Base-by-base conservation (phyloP, 1,139 yeast genomes). In the Lodderomyces margitis region DNA sequence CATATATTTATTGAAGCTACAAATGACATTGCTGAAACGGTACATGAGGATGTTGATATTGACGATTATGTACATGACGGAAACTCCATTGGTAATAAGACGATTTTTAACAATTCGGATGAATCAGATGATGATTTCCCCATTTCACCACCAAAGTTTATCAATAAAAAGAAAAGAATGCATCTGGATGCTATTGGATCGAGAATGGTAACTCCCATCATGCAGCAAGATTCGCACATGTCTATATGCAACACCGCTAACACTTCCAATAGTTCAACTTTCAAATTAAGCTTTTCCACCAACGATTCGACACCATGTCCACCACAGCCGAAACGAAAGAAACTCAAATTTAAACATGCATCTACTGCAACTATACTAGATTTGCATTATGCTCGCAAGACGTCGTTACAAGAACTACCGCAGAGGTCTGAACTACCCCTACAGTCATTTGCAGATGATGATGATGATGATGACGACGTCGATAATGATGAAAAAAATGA, bases 241-340 rank as follows among this genome's bases (percentile, higher is more conserved):
- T 38, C 48, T 10, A 40, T 38, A 12, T 31, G 42, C 23, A 45
- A n/a, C 16, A 37, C 34, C 3, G 23, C 43, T 24, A 40, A 44
- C 15, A 36, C 46, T 5, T 19, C 24, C 4, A 19, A 5, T 9
- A 31, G n/a, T 21, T 46, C 53, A n/a, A 49, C 50, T 21, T 46
- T 56, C 36, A 61, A 62, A 39, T 37, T 61, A 16, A 61, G 65
- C 40, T 62, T 59, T 36, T 50, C 62, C 17, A 58, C 51, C 27
- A 58, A 62, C 27, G 69, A 64, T 46, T 59, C 68, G 1, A 64
- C 70, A 1, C 70, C 70, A 5, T 64, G 70, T 47, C 70, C 70
- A 5, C 46, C 51, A 5, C 61, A 60, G 23, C 67, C 68, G 10
- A 53, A 59, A 16, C 52, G 67, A 37, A 64, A 63, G 51, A 59